These are phyloP conservation scores for Chondrostereum purpureum DNA, from an alignment of 1,284 basidiomycete species.

Conservation along the genomic window DNA sequence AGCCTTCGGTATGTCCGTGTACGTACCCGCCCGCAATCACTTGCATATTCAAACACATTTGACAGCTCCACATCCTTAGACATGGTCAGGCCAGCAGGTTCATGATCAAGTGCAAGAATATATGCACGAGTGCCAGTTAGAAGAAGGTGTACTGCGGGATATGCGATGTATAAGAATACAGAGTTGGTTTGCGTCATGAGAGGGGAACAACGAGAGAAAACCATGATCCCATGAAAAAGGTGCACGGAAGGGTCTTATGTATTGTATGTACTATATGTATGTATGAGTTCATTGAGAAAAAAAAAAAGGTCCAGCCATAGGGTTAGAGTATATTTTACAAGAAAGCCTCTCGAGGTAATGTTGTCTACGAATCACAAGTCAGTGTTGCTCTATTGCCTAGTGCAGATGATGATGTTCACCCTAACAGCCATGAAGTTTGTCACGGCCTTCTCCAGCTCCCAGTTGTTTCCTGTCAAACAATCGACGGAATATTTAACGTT, in stretches of 20 bases:
- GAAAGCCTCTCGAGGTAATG: not conserved
- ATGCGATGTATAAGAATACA: not conserved
- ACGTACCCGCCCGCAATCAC: too few species aligned
- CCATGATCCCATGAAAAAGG: too few species aligned
- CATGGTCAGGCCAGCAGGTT: too few species aligned
- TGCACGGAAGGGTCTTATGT: too few species aligned
- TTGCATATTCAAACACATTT: too few species aligned
- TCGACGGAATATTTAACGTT: conserved; percentile 74
- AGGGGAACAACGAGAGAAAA: not conserved
- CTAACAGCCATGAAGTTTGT: conserved; percentile 81
- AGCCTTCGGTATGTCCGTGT: too few species aligned
- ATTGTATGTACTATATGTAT: conserved; percentile 1
- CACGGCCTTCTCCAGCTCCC: conserved; percentile 72
- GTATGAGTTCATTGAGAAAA: conserved; percentile 1
- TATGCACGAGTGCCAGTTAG: too few species aligned
- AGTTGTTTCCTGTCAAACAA: conserved; percentile 75
- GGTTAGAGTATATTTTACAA: not conserved
- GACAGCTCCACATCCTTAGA: too few species aligned
- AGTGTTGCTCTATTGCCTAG: too few species aligned
- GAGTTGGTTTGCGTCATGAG: not conserved
- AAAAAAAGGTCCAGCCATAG: not conserved
- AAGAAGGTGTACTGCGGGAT: too few species aligned
- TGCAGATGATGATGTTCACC: conserved; percentile 43
- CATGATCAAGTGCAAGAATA: not conserved
- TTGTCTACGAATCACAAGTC: conserved; percentile 4